phyloP scores from a whole-genome alignment of 2,329 filamentous ascomycete genomes.

The Colletotrichum simmondsii region DNA sequence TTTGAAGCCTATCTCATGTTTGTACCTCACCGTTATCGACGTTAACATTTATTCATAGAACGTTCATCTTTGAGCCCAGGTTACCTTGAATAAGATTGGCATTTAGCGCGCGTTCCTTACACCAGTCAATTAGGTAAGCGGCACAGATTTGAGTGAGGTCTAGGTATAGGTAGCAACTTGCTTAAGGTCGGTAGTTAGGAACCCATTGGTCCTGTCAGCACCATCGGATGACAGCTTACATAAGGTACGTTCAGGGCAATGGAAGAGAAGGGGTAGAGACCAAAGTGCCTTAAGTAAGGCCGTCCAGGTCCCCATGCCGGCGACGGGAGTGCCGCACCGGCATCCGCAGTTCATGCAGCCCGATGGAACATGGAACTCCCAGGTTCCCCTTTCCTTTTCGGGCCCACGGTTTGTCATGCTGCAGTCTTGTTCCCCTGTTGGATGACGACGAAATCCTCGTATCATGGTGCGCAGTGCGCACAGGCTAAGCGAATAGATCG shows the following conservation, averaged over 20 bases:
- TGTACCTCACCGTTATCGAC: not conserved
- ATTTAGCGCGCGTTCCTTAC: not conserved
- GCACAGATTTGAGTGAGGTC: too few relatives aligned
- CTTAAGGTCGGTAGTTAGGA: not conserved
- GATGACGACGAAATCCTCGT: not conserved
- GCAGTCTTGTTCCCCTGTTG: not conserved
- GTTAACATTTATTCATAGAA: not conserved
- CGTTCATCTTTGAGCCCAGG: not conserved
- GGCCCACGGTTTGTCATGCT: not conserved
- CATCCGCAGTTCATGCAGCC: slow-evolving; percentile 5
- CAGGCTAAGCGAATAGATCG: too few relatives aligned
- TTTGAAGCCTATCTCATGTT: too few relatives aligned
- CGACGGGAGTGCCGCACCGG: slow-evolving; percentile 1
- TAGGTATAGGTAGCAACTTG: too few relatives aligned
- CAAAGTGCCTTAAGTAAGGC: not conserved
- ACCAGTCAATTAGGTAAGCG: too few relatives aligned
- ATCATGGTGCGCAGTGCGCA: not conserved
- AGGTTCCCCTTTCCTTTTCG: slow-evolving; percentile 2
- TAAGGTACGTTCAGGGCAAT: not conserved
- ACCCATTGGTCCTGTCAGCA: not conserved
- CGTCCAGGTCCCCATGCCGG: not conserved
- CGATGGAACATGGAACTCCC: slow-evolving; percentile 19
- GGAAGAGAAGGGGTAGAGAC: too few relatives aligned
- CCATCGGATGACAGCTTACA: not conserved
- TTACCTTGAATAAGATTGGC: not conserved